Evolutionary conservation across 2,329 filamentous ascomycete genomes (phyloP).

Genomic region (Raffaelea ambrosiae): DNA sequence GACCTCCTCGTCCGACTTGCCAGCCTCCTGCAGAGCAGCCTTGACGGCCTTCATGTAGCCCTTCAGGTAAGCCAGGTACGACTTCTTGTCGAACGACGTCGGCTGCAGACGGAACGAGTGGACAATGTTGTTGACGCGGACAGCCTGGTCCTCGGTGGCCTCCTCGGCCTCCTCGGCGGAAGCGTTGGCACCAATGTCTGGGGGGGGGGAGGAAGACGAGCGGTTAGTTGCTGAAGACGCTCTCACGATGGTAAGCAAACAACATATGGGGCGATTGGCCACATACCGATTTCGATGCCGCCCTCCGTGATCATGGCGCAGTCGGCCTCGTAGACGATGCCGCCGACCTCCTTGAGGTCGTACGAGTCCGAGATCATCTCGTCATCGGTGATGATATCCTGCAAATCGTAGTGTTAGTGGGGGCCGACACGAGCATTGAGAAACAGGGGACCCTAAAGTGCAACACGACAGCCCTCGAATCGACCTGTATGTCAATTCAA

Average conservation of each 20-base stretch:
- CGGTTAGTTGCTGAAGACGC: neutral
- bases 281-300: constrained; percentile 63
- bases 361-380: constrained; percentile 97
- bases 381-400: constrained; percentile 87
- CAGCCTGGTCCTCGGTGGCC: constrained; percentile 56
- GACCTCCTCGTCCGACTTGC: constrained; percentile 57
- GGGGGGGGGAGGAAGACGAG: neutral
- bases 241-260: too few species aligned
- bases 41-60: constrained; percentile 89
- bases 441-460: neutral
- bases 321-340: constrained; percentile 80
- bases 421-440: too few species aligned
- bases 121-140: constrained; percentile 87
- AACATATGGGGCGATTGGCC: too few species aligned
- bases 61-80: constrained; percentile 78
- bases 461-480: too few species aligned
- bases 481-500: neutral
- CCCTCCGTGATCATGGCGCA: constrained; percentile 83
- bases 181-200: constrained; percentile 90
- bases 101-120: constrained; percentile 82
- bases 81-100: constrained; percentile 80
- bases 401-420: constrained; percentile 3
- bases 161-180: constrained; percentile 86
- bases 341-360: constrained; percentile 71
- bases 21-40: constrained; percentile 49